These are phyloP conservation scores for Scorias spongiosa DNA, from an alignment of 2,329 filamentous ascomycete genomes.

Conservation along the genomic window DNA sequence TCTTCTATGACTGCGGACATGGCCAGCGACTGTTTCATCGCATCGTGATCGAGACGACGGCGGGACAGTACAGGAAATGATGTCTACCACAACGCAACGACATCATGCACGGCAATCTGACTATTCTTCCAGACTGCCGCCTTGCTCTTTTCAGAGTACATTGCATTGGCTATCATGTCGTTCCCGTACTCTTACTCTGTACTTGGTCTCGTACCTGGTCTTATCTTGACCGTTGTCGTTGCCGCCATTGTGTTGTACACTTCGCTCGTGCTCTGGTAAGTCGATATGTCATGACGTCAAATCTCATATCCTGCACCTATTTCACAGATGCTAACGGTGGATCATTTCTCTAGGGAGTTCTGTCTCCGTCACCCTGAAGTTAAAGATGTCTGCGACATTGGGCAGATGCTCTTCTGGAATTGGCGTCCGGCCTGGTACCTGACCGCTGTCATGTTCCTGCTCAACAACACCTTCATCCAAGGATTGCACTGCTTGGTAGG, in stretches of 20 bases:
- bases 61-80: background rate
- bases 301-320: no score
- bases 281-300: constrained; percentile 4
- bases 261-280: constrained; percentile 48
- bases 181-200: constrained; percentile 88
- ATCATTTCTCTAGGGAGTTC: constrained; percentile 53
- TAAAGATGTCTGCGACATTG: constrained; percentile 84
- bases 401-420: constrained; percentile 87
- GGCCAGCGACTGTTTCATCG: no score
- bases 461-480: constrained; percentile 87
- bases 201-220: constrained; percentile 69
- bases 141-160: constrained; percentile 87
- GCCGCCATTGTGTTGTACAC: constrained; percentile 74
- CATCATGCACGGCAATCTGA: background rate
- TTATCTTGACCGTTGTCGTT: constrained; percentile 69
- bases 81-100: background rate
- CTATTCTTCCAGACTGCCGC: constrained; percentile 51
- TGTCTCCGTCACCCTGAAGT: constrained; percentile 83
- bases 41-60: background rate
- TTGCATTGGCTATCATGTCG: constrained; percentile 85
- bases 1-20: no score
- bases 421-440: constrained; percentile 52
- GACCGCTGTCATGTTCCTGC: constrained; percentile 71
- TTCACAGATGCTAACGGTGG: constrained; percentile 7
- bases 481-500: constrained; percentile 71